A percentile compares a stretch with the other conserved stretches of the same genome.
These are phyloP conservation scores for Cymbidium sinense DNA, from an alignment of 106 monocot genomes.

Conservation along the genomic window DNA sequence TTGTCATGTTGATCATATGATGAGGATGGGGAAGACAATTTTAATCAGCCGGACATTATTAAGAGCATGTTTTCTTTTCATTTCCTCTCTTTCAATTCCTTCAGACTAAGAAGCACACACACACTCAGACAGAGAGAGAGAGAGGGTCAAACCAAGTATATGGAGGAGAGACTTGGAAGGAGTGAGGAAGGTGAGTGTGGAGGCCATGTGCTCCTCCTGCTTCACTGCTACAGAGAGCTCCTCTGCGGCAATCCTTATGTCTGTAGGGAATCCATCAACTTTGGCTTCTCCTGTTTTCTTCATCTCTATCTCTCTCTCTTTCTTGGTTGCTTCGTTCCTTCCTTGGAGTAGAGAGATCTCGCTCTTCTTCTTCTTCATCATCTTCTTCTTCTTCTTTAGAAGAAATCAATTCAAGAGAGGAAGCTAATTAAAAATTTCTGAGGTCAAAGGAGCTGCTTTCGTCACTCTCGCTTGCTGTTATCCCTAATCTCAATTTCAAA, in stretches of 20 bases:
- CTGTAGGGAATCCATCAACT: background rate
- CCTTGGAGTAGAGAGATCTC: background rate
- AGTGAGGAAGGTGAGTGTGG: background rate
- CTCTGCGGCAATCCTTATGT: background rate
- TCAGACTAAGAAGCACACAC: too few species aligned
- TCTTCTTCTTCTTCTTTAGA: background rate
- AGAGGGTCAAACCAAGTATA: conserved; percentile 1
- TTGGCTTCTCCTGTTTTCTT: background rate
- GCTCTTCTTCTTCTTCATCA: too few species aligned
- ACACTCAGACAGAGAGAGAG: background rate
- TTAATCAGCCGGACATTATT: too few species aligned
- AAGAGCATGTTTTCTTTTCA: too few species aligned
- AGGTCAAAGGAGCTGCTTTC: background rate
- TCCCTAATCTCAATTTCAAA: background rate
- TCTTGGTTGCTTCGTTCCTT: background rate
- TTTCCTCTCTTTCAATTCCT: too few species aligned
- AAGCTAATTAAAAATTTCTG: background rate
- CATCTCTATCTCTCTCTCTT: background rate
- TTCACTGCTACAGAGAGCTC: conserved; percentile 7
- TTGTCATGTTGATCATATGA: too few species aligned
- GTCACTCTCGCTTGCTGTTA: background rate
- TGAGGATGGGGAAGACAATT: too few species aligned
- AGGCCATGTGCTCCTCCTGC: background rate
- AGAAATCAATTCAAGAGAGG: too few species aligned
- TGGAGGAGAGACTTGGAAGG: background rate